These are phyloP conservation scores for Pugionium cornutum DNA, from an alignment of 345 rosid species.

Conservation along the genomic window DNA sequence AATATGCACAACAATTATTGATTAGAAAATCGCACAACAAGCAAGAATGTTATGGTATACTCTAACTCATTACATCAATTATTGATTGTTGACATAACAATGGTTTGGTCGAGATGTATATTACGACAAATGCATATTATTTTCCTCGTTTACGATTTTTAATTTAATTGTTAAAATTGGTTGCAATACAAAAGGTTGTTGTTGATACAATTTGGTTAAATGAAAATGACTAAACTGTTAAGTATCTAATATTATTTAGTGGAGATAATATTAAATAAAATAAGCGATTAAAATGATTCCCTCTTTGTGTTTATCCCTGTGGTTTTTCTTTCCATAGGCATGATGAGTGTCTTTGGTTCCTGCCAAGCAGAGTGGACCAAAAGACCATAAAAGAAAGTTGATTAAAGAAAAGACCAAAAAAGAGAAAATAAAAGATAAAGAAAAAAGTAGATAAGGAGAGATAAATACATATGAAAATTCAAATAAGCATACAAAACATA, in stretches of 20 bases:
- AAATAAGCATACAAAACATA: not conserved
- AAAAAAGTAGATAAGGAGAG: conserved; percentile 16
- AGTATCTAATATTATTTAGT: not conserved
- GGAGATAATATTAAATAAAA: not conserved
- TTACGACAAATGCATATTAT: no score
- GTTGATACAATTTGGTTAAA: not conserved
- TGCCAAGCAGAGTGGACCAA: conserved; percentile 44
- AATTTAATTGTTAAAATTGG: no score
- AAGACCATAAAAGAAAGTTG: conserved; percentile 32
- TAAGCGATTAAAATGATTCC: conserved; percentile 29
- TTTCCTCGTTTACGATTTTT: no score
- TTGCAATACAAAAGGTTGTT: no score
- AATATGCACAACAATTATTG: no score
- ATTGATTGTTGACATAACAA: no score
- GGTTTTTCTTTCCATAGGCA: conserved; percentile 19
- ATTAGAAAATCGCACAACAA: no score
- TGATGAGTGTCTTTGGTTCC: conserved; percentile 38
- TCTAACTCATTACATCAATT: no score
- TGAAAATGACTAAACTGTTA: conserved; percentile 1
- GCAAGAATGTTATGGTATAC: no score
- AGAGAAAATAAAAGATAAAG: conserved; percentile 14
- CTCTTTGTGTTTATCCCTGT: not conserved
- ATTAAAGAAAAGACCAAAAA: not conserved
- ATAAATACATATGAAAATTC: conserved; percentile 23
- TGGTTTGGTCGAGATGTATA: no score